Conservation (phyloP, 805 yeast genomes). For the Allodekkera sacchari region DNA sequence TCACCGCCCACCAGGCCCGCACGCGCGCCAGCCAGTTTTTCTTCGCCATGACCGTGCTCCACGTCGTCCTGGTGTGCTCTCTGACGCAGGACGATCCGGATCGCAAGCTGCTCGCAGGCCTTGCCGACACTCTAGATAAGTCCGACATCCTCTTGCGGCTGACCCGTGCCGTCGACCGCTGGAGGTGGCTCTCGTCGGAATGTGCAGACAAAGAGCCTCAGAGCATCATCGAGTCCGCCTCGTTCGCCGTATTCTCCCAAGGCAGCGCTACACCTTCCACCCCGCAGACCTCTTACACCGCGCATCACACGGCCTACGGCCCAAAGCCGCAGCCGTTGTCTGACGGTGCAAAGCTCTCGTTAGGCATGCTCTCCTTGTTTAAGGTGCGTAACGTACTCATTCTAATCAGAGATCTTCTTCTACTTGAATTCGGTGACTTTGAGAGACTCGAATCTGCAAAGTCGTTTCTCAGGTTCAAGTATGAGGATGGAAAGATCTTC, state of each 20-base stretch:
- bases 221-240: conserved; percentile 7
- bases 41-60: conserved; percentile 22
- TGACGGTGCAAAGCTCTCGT: conserved; percentile 17
- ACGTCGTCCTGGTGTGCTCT: conserved; percentile 11
- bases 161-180: conserved; percentile 46
- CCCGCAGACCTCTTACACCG: too few species aligned
- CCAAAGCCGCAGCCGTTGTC: conserved; percentile 3
- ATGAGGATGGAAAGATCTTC: conserved; percentile 19
- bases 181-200: conserved; percentile 47
- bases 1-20: conserved; percentile 1
- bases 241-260: conserved; percentile 1
- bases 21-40: conserved; percentile 19
- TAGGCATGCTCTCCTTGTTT: conserved; percentile 18
- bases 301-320: neutral
- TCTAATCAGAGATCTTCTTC: conserved; percentile 43
- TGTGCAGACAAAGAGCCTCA: conserved; percentile 12
- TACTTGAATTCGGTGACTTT: conserved; percentile 57
- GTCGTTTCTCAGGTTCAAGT: conserved; percentile 34
- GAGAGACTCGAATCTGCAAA: conserved; percentile 34
- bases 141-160: conserved; percentile 35
- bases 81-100: conserved; percentile 7
- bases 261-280: neutral
- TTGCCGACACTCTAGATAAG: conserved; percentile 11
- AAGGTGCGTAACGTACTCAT: conserved; percentile 50
- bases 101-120: conserved; percentile 2